A percentile compares a stretch with the other conserved stretches of the same genome.
These are phyloP conservation scores for Aurinia saxatilis DNA, from an alignment of 345 rosid genomes.

Conservation along the genomic window DNA sequence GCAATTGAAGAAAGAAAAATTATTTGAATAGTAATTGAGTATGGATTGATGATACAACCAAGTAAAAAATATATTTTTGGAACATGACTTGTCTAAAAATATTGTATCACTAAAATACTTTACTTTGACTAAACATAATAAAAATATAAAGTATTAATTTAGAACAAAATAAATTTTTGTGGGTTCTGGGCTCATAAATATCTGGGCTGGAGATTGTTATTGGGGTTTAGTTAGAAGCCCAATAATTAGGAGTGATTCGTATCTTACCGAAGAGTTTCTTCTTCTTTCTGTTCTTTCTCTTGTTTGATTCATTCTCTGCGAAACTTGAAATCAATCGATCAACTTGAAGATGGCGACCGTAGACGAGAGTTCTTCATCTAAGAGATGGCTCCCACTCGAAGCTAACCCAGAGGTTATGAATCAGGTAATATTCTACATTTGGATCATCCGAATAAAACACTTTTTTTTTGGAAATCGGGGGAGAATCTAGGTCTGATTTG, in stretches of 20 bases:
- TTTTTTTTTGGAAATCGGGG: not conserved
- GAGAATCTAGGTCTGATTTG: not conserved
- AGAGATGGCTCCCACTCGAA: slow-evolving; percentile 98
- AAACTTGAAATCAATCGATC: too few relatives aligned
- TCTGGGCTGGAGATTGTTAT: not conserved
- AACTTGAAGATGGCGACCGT: slow-evolving; percentile 49
- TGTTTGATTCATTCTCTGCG: too few relatives aligned
- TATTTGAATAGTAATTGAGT: too few relatives aligned
- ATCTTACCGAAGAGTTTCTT: not conserved
- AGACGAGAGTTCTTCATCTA: slow-evolving; percentile 47
- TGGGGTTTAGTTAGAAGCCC: not conserved
- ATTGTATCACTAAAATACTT: too few relatives aligned
- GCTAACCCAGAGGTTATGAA: slow-evolving; percentile 96
- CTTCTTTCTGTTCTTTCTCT: too few relatives aligned
- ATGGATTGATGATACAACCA: too few relatives aligned
- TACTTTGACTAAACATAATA: too few relatives aligned
- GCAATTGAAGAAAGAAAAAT: too few relatives aligned
- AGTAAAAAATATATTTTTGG: too few relatives aligned
- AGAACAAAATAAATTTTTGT: too few relatives aligned
- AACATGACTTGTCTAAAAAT: too few relatives aligned
- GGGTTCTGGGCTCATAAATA: not conserved
- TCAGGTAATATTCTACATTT: slow-evolving; percentile 42
- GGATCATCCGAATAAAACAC: slow-evolving; percentile 12
- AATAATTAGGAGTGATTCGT: not conserved
- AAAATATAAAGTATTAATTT: too few relatives aligned